Percentiles rank a stretch among this genome's conserved stretches.
Evolutionary conservation across 176 grass and related monocot genomes (phyloP).

Genomic region (Poa pratensis): DNA sequence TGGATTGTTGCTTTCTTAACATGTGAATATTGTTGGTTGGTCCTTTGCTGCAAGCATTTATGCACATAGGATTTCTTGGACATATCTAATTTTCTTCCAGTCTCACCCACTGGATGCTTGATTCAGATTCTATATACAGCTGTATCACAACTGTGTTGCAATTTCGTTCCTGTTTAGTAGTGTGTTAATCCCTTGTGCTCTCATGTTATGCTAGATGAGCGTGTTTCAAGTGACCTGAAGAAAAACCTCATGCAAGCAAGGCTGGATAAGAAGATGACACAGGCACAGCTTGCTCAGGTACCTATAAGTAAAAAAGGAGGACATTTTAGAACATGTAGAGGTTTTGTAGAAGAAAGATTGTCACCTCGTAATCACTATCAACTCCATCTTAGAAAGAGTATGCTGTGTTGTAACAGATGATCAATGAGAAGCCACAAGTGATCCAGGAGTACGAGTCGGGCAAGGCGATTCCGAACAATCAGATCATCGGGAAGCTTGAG

Average conservation of each 20-base stretch:
- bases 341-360: not conserved
- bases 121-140: not conserved
- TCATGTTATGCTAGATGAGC: slow-evolving; percentile 62
- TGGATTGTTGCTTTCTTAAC: not conserved
- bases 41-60: not conserved
- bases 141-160: not conserved
- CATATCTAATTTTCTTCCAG: not conserved
- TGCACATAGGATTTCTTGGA: not conserved
- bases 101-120: not conserved
- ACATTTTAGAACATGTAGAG: not conserved
- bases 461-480: slow-evolving; percentile 97
- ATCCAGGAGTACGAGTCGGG: slow-evolving; percentile 61
- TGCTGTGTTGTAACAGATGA: slow-evolving; percentile 56
- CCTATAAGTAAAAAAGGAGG: not conserved
- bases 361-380: not conserved
- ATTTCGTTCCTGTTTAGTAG: not conserved
- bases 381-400: not conserved
- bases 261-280: slow-evolving; percentile 93
- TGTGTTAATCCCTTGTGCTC: slow-evolving; percentile 12
- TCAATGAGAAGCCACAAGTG: slow-evolving; percentile 96
- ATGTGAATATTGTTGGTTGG: not conserved
- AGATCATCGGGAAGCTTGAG: slow-evolving; percentile 90
- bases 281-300: slow-evolving; percentile 99
- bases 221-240: slow-evolving; percentile 87
- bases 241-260: slow-evolving; percentile 98